Percentiles rank a stretch among this genome's conserved stretches.
phyloP scores from a whole-genome alignment of 306 rosid genomes.

The Luffa aegyptiaca region DNA sequence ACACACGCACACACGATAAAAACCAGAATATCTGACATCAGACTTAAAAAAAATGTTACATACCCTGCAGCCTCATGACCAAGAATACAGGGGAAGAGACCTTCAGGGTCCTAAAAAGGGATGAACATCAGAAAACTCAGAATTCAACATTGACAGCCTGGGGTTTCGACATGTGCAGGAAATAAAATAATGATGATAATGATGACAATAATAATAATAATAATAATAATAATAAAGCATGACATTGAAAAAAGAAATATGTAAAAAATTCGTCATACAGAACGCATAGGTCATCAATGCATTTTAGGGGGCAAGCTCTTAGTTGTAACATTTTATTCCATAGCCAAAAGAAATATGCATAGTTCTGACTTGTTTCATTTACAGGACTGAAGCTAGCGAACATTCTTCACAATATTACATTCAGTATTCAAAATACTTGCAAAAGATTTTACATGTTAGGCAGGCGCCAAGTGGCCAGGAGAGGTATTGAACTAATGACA shows the following conservation, averaged over 20 bases:
- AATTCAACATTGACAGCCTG: neutral
- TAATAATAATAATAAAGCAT: neutral
- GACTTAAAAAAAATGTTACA: neutral
- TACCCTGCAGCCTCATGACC: conserved; percentile 86
- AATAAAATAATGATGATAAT: neutral
- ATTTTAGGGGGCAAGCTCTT: neutral
- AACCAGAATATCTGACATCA: neutral
- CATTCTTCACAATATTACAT: neutral
- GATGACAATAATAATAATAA: neutral
- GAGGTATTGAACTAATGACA: neutral
- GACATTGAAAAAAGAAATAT: neutral
- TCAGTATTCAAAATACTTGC: neutral
- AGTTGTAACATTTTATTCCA: neutral
- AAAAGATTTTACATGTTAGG: neutral
- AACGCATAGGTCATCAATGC: neutral
- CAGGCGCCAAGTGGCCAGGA: neutral
- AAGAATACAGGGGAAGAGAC: conserved; percentile 91
- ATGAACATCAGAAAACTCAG: neutral
- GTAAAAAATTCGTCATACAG: neutral
- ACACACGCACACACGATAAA: neutral
- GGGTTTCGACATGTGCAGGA: neutral
- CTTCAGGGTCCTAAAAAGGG: conserved; percentile 75
- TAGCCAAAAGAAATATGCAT: neutral
- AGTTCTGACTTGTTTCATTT: neutral
- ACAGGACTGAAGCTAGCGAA: neutral